A percentile compares a stretch with the other conserved stretches of the same genome.
phyloP scores from a whole-genome alignment of 2,329 filamentous ascomycete species.

The Talaromyces sp. region DNA sequence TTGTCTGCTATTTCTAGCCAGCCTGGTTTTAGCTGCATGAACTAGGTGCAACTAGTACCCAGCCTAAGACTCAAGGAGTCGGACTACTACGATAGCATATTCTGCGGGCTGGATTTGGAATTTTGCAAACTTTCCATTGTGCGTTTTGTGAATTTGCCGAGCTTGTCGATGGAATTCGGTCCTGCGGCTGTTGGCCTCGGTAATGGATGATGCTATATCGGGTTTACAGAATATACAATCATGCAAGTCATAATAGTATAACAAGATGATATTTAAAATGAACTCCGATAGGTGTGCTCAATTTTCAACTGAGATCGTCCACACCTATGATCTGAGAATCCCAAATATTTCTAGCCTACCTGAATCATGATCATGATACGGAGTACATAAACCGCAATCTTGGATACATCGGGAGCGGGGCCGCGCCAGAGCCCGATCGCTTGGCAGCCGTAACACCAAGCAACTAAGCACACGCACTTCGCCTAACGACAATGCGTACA shows the following conservation, averaged over 20 bases:
- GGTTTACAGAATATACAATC: background rate
- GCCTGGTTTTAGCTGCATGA: conserved; percentile 13
- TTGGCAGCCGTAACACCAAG: conserved; percentile 9
- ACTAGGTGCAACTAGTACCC: background rate
- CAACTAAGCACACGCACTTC: conserved; percentile 19
- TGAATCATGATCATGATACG: background rate
- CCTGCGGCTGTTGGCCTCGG: background rate
- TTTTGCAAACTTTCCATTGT: background rate
- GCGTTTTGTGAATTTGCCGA: conserved; percentile 11
- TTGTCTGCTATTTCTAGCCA: conserved; percentile 8
- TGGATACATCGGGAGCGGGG: conserved; percentile 27
- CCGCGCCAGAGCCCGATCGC: conserved; percentile 17
- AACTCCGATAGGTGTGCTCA: background rate
- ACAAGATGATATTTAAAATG: background rate
- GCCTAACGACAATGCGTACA: background rate
- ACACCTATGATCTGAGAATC: background rate
- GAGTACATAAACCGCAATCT: conserved; percentile 23
- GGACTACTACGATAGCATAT: background rate
- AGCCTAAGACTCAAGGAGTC: background rate
- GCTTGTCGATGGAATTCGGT: background rate
- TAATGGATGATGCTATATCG: background rate
- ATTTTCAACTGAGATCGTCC: background rate
- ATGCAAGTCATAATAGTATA: background rate
- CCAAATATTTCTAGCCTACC: background rate
- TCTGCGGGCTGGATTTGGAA: background rate